phyloP scores from a whole-genome alignment of 768 basidiomycete genomes.

The Suillus variegatus region DNA sequence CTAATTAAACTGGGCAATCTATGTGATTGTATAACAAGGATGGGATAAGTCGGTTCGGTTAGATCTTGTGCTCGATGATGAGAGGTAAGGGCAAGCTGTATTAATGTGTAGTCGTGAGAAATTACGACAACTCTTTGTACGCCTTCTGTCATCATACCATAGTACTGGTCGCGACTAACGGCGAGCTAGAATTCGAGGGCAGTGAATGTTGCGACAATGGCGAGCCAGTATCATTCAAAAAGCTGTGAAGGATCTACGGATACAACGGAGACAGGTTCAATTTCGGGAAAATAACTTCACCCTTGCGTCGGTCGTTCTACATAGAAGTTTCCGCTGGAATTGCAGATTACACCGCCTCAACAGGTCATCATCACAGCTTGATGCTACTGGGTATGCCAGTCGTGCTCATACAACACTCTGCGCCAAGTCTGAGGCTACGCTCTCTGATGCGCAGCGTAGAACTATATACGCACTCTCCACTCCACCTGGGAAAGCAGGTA shows the following conservation, averaged over 20 bases:
- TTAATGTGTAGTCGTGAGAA: not conserved
- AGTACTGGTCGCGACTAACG: not conserved
- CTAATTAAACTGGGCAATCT: not conserved
- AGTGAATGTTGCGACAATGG: constrained; percentile 25
- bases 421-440: constrained; percentile 20
- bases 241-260: constrained; percentile 7
- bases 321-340: constrained; percentile 25
- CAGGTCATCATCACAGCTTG: not conserved
- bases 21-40: not conserved
- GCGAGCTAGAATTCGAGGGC: not conserved
- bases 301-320: constrained; percentile 20
- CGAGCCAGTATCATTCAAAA: constrained; percentile 10
- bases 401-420: not conserved
- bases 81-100: constrained; percentile 1
- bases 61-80: constrained; percentile 2
- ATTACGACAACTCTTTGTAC: not conserved
- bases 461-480: constrained; percentile 92
- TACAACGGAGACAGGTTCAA: constrained; percentile 2
- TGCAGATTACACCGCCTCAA: constrained; percentile 11
- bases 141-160: not conserved
- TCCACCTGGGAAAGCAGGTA: constrained; percentile 81
- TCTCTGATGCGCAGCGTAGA: constrained; percentile 54
- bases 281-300: not conserved
- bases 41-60: not conserved
- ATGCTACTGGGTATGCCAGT: not conserved